Conservation (phyloP, 2,329 filamentous ascomycete species). For the Dactylellina sp. region DNA sequence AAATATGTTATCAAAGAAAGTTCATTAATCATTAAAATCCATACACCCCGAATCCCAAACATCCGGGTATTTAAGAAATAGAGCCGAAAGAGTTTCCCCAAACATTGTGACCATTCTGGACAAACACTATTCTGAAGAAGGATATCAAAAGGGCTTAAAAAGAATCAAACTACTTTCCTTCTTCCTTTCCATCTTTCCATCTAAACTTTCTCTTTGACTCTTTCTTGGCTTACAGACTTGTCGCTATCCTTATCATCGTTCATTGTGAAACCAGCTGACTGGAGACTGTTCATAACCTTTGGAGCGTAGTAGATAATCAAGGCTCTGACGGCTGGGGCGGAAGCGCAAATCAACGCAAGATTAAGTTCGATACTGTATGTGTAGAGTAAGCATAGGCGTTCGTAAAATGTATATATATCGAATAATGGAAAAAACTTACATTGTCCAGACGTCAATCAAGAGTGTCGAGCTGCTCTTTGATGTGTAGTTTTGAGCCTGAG, state of each 20-base stretch:
- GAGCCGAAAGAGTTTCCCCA: not conserved
- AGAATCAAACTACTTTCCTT: no score
- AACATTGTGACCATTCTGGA: not conserved
- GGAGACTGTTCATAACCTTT: conserved; percentile 15
- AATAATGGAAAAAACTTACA: conserved; percentile 8
- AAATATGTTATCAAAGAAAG: not conserved
- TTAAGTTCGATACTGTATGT: conserved; percentile 37
- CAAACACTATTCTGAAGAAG: not conserved
- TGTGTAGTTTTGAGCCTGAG: not conserved
- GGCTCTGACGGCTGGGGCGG: conserved; percentile 33
- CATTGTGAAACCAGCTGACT: conserved; percentile 3
- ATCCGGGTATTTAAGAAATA: not conserved
- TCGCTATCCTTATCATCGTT: conserved; percentile 5
- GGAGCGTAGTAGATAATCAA: conserved; percentile 39
- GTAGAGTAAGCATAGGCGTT: no score
- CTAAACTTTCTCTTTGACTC: not conserved
- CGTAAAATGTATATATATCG: no score
- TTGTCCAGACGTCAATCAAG: conserved; percentile 21
- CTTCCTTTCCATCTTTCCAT: not conserved
- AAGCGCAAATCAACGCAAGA: conserved; percentile 35
- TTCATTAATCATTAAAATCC: conserved; percentile 21
- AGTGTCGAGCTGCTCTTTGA: conserved; percentile 6
- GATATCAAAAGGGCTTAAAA: no score
- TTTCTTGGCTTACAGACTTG: not conserved
- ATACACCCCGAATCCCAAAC: not conserved